phyloP scores from a whole-genome alignment of 1,284 basidiomycete genomes.

The Cutaneotrichosporon mucoides region DNA sequence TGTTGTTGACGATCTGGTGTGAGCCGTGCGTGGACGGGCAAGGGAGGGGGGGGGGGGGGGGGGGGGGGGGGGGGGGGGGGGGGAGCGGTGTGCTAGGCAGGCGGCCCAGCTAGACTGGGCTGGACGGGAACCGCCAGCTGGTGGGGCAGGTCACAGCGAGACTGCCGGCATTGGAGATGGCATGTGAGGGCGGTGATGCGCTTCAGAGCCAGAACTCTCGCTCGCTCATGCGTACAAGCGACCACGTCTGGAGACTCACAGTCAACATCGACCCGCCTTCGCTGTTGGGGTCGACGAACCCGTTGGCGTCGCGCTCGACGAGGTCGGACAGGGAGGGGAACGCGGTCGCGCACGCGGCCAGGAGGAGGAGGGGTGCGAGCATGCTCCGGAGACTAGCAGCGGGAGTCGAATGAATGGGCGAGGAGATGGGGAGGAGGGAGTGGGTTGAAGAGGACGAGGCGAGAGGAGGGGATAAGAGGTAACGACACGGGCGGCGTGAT shows the following conservation, averaged over 20 bases:
- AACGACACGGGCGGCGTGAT: background rate
- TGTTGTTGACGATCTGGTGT: constrained; percentile 56
- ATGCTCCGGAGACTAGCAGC: background rate
- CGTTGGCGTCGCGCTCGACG: background rate
- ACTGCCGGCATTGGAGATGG: no score
- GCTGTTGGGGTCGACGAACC: constrained; percentile 7
- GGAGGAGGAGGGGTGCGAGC: background rate
- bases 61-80: background rate
- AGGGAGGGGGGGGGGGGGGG: background rate
- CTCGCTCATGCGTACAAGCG: no score
- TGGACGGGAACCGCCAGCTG: background rate
- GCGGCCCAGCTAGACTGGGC: background rate
- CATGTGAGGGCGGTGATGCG: no score
- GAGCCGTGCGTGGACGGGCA: background rate
- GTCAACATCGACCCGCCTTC: constrained; percentile 14
- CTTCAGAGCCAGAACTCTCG: no score
- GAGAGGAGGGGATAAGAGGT: background rate
- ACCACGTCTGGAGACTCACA: background rate
- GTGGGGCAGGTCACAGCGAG: no score
- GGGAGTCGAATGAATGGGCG: no score
- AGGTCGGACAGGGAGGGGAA: background rate
- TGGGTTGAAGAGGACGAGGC: background rate
- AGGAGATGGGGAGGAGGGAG: no score
- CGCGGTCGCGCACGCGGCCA: background rate
- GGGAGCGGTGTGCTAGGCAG: background rate